Base-by-base conservation (phyloP, 805 yeast species). In the Wickerhamiella shivajii region DNA sequence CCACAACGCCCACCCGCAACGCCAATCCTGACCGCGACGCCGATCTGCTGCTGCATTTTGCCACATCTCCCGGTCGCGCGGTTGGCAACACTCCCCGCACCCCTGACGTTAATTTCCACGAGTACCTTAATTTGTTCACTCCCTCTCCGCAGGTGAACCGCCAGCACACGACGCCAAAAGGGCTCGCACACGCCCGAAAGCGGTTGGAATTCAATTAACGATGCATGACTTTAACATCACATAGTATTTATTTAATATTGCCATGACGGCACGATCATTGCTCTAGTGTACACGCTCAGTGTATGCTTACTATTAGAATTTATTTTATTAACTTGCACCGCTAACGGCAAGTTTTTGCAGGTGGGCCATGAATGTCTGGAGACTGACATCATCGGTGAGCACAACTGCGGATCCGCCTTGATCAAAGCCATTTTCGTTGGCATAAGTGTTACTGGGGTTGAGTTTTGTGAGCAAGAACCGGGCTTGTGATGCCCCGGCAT, bases 401-500 rank as follows among this genome's bases (percentile, higher is more conserved):
- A 90, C 96, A 45, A 81, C 79, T 10, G 90, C 81, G 29, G 68
- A 63, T 44, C 61, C 61, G 15, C 61, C 57, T 29, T 73, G 71
- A 27, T 69, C 69, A 30, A 53, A 53, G 23, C 57, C 60, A 29
- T 61, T 64, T 17, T 53, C 59, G 43, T 71, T 69, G 53, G 76
- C 73, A 53, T 78, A 77, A 24, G 85, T 76, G 43, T 79, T 83
- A 29, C 94, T 77, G 25, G 98, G 98, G 57, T 92, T 90, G 56
- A 90, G 71, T 60, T 84, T 90, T 18, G 96, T 81, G 57, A 83
- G 74, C 57, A 90, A 67, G 67, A 90, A 90, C 60, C 99, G 75
- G 2, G 97, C 96, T 61, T 90, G 99, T 11, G 96, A 85, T 36
- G 95, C 96, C 49, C 98, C 97, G 48, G 87, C 96, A 54, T 87